Evolutionary conservation across 2,329 filamentous ascomycete genomes (phyloP).

Genomic region (Lasiodiplodia gonubiensis): DNA sequence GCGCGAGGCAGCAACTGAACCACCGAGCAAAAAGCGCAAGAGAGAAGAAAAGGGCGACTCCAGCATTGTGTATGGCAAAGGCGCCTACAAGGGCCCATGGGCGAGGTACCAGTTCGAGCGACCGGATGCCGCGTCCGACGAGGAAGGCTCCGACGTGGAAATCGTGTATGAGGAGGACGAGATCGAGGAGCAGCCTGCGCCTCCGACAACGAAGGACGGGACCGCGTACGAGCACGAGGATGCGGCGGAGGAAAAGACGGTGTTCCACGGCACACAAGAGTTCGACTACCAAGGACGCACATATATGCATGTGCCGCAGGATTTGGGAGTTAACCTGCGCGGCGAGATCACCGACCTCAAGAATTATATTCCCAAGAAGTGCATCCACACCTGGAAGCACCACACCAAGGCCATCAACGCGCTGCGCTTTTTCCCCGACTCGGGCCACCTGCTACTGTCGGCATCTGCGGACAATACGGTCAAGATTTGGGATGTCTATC

Average conservation of each 20-base stretch:
- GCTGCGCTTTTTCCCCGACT: conserved; percentile 85
- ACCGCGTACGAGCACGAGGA: conserved; percentile 58
- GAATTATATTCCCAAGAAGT: conserved; percentile 94
- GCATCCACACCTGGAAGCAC: conserved; percentile 86
- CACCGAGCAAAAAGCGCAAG: conserved; percentile 73
- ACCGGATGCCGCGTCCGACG: conserved; percentile 68
- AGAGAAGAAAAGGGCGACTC: conserved; percentile 86
- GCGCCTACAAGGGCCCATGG: conserved; percentile 94
- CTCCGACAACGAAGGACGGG: conserved; percentile 66
- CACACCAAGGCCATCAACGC: conserved; percentile 83
- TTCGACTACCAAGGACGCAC: conserved; percentile 94
- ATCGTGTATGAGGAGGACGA: conserved; percentile 79
- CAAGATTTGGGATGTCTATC: conserved; percentile 94
- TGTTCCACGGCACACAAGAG: conserved; percentile 82
- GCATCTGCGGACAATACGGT: conserved; percentile 89
- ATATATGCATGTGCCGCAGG: conserved; percentile 94
- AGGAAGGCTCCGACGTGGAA: conserved; percentile 72
- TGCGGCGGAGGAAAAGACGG: conserved; percentile 71
- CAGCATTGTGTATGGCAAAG: conserved; percentile 81
- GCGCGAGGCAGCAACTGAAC: conserved; percentile 64
- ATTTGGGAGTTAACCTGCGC: conserved; percentile 59
- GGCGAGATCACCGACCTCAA: conserved; percentile 81
- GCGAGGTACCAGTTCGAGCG: conserved; percentile 80
- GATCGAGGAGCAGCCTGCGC: conserved; percentile 62
- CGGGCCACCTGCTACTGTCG: conserved; percentile 86